phyloP scores from a whole-genome alignment of 2,329 filamentous ascomycete species.

The Diaporthe humulicola region DNA sequence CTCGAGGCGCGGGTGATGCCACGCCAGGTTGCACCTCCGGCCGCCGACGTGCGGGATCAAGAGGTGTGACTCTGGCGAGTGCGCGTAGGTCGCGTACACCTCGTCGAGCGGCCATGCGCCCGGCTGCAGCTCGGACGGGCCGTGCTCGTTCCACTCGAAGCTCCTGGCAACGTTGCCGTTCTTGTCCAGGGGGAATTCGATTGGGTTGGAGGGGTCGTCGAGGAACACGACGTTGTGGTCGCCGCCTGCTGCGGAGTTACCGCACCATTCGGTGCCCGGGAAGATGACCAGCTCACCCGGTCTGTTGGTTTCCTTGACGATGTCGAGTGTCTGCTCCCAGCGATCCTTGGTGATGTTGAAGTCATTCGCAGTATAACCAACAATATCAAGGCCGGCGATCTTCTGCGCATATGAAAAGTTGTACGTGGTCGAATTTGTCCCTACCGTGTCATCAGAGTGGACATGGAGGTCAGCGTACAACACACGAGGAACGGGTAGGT shows the following conservation, averaged over 20 bases:
- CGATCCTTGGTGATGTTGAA: conserved; percentile 52
- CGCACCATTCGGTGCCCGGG: conserved; percentile 52
- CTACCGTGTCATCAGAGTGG: conserved; percentile 54
- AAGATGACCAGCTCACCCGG: conserved; percentile 48
- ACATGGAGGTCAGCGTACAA: conserved; percentile 53
- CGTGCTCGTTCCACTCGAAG: conserved; percentile 54
- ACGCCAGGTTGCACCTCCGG: conserved; percentile 50
- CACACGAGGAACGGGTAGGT: conserved; percentile 40
- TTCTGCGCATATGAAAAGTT: conserved; percentile 53
- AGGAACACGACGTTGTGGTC: conserved; percentile 54
- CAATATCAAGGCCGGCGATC: conserved; percentile 52
- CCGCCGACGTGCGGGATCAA: conserved; percentile 54
- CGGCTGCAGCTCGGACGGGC: conserved; percentile 47
- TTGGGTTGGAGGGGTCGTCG: conserved; percentile 44
- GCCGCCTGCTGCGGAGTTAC: conserved; percentile 51
- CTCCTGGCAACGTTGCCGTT: conserved; percentile 51
- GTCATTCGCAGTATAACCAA: conserved; percentile 55
- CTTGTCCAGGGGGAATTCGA: conserved; percentile 50
- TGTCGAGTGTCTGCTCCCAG: conserved; percentile 49
- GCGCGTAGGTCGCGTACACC: conserved; percentile 53
- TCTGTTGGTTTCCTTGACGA: conserved; percentile 45
- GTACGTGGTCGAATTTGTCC: conserved; percentile 51
- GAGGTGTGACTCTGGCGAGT: conserved; percentile 48
- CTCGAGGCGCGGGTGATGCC: conserved; percentile 53
- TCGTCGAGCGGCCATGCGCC: conserved; percentile 54